Evolutionary conservation across 2,329 filamentous ascomycete genomes (phyloP).

Genomic region (Penicillium sp.): DNA sequence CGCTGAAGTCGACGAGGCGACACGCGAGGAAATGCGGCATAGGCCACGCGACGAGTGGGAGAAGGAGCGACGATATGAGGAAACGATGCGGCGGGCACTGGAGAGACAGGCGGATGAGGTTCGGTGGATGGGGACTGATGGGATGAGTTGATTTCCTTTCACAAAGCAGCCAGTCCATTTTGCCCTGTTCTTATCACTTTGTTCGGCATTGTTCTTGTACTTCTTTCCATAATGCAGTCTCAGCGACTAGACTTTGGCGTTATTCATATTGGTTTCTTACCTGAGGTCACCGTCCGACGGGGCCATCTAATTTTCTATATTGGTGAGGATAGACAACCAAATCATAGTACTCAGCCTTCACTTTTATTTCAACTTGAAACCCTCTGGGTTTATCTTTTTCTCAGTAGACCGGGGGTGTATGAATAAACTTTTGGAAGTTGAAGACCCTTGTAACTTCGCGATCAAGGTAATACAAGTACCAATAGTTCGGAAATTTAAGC

Average conservation of each 20-base stretch:
- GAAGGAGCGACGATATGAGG: slow-evolving; percentile 61
- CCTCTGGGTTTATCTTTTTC: too few relatives aligned
- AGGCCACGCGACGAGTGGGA: slow-evolving; percentile 39
- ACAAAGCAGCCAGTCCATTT: neutral
- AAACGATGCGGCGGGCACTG: slow-evolving; percentile 74
- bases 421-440: too few relatives aligned
- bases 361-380: too few relatives aligned
- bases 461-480: too few relatives aligned
- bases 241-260: neutral
- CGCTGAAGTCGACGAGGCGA: slow-evolving; percentile 31
- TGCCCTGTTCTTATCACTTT: neutral
- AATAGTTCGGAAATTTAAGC: too few relatives aligned
- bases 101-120: slow-evolving; percentile 79
- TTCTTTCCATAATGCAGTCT: neutral
- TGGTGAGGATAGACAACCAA: neutral
- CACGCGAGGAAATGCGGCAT: slow-evolving; percentile 35
- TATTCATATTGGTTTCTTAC: neutral
- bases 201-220: neutral
- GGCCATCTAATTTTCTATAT: neutral
- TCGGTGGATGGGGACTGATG: slow-evolving; percentile 66
- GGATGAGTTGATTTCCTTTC: slow-evolving; percentile 16
- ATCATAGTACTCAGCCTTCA: too few relatives aligned
- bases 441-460: too few relatives aligned
- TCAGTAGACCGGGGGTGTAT: too few relatives aligned
- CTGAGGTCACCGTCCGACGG: too few relatives aligned